Base-by-base conservation (phyloP, 2,329 filamentous ascomycete species). In the Arthrinium phaeospermum region DNA sequence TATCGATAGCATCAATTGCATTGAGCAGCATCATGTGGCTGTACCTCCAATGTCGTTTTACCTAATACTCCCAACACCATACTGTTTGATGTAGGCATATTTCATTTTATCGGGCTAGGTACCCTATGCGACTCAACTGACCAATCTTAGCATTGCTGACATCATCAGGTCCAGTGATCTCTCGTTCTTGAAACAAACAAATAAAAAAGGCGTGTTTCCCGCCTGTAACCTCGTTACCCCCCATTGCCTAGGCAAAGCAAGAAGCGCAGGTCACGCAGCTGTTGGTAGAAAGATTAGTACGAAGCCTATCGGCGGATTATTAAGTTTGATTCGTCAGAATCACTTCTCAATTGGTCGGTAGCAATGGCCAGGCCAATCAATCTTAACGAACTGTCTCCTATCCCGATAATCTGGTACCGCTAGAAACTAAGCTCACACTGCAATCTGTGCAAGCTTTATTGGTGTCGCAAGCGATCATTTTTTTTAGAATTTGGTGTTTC, bases 271-370 rank as follows among this genome's bases (percentile, higher is more conserved):
- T 41, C 57, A 64, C 30, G 57, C 57, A 64, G 57, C n/a, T 10
- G 57, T n/a, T 22, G n/a, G 34, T n/a, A 41, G 57, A 19, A 64
- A 64, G 34, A 8, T 41, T 64, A 64, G 57, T 4, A n/a, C 19
- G 34, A 64, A 64, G 57, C 24, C 41, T 64, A 64, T 41, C 34
- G 57, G 41, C 19, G 27, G 19, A 61, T 34, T 61, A 68, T 68
- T 47, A 13, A 69, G 67, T 69, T 69, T 69, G 67, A 69, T 69
- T 69, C 67, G 67, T 24, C 45, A 69, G 67, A 49, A 69, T 69
- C 67, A 69, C 45, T 22, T 64, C 30, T 64, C 57, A 3, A 19
- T 37, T 41, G n/a, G 19, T 24, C 34, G 57, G 34, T 64, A 41
- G 34, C 13, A 34, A 64, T 64, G 57, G 57, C 41, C 34, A 64